A percentile compares a stretch with the other conserved stretches of the same genome.
Conservation (phyloP, 441 rosid species). For the Euphorbia neoarborescens region DNA sequence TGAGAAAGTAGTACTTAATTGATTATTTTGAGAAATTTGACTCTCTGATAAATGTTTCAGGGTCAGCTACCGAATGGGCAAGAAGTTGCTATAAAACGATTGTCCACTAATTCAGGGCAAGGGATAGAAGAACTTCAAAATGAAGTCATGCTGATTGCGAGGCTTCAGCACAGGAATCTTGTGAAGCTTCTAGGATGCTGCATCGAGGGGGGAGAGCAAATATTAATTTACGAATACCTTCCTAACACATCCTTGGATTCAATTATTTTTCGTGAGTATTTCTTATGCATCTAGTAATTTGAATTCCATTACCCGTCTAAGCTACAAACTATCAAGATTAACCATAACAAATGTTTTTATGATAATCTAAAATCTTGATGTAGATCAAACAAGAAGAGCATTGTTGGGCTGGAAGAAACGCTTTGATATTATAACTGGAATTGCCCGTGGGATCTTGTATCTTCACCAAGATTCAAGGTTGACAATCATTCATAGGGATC, state of each 20-base stretch:
- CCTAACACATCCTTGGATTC: constrained; percentile 56
- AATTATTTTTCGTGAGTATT: constrained; percentile 38
- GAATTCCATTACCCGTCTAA: not conserved
- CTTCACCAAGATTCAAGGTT: constrained; percentile 59
- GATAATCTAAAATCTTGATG: not conserved
- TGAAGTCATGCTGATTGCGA: constrained; percentile 45
- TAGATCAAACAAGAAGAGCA: constrained; percentile 27
- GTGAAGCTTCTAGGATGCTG: constrained; percentile 53
- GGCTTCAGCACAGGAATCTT: constrained; percentile 59
- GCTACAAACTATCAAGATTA: not conserved
- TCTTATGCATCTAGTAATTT: not conserved
- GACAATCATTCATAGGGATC: constrained; percentile 56
- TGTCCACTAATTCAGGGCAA: constrained; percentile 43
- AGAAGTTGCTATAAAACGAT: constrained; percentile 52
- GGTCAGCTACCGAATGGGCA: constrained; percentile 32
- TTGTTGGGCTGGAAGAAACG: constrained; percentile 39
- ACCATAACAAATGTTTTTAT: not conserved
- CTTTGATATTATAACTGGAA: constrained; percentile 38
- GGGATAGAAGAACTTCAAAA: constrained; percentile 54
- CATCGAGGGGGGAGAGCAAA: constrained; percentile 45
- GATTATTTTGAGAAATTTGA: not conserved
- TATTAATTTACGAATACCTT: constrained; percentile 51
- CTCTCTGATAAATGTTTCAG: constrained; percentile 22
- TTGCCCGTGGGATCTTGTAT: constrained; percentile 50
- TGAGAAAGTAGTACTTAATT: no score